Evolutionary conservation across 148 eudicot genomes (phyloP).

Genomic region (Silene conica): DNA sequence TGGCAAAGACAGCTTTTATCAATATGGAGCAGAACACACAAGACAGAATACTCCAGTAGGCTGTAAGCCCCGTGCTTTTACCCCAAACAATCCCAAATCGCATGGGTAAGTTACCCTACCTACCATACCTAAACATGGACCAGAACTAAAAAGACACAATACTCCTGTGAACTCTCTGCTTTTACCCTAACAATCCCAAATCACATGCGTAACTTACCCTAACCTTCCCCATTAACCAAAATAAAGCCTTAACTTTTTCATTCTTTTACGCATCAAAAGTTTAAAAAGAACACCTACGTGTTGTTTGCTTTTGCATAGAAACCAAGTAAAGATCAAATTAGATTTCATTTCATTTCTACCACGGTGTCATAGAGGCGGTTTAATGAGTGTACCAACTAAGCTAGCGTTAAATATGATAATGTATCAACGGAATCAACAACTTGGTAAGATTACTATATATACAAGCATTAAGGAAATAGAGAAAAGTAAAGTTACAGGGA

Average conservation of each 20-base stretch:
- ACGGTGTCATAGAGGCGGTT: no score
- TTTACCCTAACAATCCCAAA: conserved; percentile 1
- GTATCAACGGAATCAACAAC: no score
- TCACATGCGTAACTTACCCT: conserved; percentile 6
- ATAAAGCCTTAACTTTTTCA: background rate
- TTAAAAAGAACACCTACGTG: background rate
- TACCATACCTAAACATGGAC: conserved; percentile 4
- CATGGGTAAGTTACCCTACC: background rate
- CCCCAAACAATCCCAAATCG: background rate
- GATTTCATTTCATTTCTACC: no score
- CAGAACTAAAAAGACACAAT: conserved; percentile 1
- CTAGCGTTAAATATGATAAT: background rate
- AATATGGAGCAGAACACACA: background rate
- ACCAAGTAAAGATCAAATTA: background rate
- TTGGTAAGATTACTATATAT: no score
- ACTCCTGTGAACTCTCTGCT: background rate
- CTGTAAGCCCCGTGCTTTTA: background rate
- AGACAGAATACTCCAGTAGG: background rate
- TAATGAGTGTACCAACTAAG: background rate
- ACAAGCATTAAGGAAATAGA: background rate
- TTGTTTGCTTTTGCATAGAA: background rate
- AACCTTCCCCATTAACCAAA: background rate
- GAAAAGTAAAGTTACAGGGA: conserved; percentile 50
- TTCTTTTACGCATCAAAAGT: conserved; percentile 11
- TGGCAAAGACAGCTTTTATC: background rate